A percentile compares a stretch with the other conserved stretches of the same genome.
Conservation (phyloP, 2,329 filamentous ascomycete genomes). For the Talaromyces sp. region DNA sequence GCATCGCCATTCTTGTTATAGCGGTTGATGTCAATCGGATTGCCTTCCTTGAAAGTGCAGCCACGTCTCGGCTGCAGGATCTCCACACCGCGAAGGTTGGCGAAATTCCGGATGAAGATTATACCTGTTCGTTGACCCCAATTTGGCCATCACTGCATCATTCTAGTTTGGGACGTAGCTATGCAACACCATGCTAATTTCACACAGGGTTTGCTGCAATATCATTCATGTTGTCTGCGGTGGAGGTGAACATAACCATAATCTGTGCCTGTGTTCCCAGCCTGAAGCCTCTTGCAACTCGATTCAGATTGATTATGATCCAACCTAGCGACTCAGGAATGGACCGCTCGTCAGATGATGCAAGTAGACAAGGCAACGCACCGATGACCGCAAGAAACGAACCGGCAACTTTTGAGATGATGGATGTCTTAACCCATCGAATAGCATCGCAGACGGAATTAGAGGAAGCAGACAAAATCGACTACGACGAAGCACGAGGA, state of each 20-base stretch:
- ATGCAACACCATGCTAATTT: not conserved
- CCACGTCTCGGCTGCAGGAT: not conserved
- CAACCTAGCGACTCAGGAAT: not conserved
- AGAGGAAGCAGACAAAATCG: not conserved
- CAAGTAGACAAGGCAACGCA: slow-evolving; percentile 39
- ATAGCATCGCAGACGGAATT: not conserved
- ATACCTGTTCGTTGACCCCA: not conserved
- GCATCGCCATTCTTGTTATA: slow-evolving; percentile 4
- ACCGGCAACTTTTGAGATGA: not conserved
- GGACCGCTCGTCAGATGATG: not conserved
- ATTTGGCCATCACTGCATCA: not conserved
- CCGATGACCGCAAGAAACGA: slow-evolving; percentile 30
- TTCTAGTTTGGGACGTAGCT: not conserved
- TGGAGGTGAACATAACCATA: slow-evolving; percentile 41
- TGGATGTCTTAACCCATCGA: slow-evolving; percentile 6
- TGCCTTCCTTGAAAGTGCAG: slow-evolving; percentile 7
- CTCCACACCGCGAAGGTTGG: not conserved
- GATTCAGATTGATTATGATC: not conserved
- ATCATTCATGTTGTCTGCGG: slow-evolving; percentile 31
- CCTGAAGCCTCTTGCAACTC: slow-evolving; percentile 31
- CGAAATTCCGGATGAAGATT: not conserved
- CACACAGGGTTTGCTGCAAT: slow-evolving; percentile 2
- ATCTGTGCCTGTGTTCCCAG: slow-evolving; percentile 43
- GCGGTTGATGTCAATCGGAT: slow-evolving; percentile 3
- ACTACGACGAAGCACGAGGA: not conserved